Percentiles rank a stretch among this genome's conserved stretches.
phyloP scores from a whole-genome alignment of 2,329 filamentous ascomycete genomes.

The Spiromastix sp. region DNA sequence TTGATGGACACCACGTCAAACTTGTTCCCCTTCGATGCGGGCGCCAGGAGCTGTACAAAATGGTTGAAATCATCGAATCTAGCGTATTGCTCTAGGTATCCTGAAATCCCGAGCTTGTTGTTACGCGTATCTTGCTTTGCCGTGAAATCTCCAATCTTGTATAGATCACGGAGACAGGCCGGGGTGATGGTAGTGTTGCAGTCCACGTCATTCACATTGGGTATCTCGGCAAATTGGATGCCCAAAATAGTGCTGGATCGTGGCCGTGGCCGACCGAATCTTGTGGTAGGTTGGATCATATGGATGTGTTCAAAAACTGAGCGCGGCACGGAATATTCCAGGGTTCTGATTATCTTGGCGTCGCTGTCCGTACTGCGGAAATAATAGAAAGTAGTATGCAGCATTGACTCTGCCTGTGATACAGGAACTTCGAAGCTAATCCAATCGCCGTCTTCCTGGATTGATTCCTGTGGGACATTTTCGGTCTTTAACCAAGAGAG shows the following conservation, averaged over 20 bases:
- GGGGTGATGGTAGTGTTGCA: slow-evolving; percentile 38
- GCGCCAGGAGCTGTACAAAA: slow-evolving; percentile 47
- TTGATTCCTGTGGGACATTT: slow-evolving; percentile 35
- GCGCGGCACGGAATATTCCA: slow-evolving; percentile 52
- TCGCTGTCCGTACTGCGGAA: slow-evolving; percentile 40
- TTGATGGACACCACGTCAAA: slow-evolving; percentile 51
- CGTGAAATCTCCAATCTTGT: slow-evolving; percentile 35
- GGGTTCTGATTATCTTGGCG: slow-evolving; percentile 41
- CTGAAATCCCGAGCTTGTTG: slow-evolving; percentile 36
- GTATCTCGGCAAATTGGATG: slow-evolving; percentile 6
- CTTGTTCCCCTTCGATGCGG: slow-evolving; percentile 39
- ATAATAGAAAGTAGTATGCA: slow-evolving; percentile 48
- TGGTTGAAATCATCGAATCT: slow-evolving; percentile 44
- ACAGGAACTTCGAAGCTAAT: slow-evolving; percentile 41
- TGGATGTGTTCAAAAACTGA: slow-evolving; percentile 45
- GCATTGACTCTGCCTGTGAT: slow-evolving; percentile 41
- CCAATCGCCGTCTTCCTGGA: slow-evolving; percentile 49
- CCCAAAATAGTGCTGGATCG: slow-evolving; percentile 29
- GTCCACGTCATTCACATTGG: slow-evolving; percentile 16
- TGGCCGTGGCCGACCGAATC: slow-evolving; percentile 43
- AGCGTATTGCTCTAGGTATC: slow-evolving; percentile 43
- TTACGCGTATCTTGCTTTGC: slow-evolving; percentile 27
- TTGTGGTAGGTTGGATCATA: slow-evolving; percentile 56
- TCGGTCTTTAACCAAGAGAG: slow-evolving; percentile 45
- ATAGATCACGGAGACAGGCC: slow-evolving; percentile 39